Base-by-base conservation (phyloP, 2,329 filamentous ascomycete genomes). In the Trichoderma pleuroti region DNA sequence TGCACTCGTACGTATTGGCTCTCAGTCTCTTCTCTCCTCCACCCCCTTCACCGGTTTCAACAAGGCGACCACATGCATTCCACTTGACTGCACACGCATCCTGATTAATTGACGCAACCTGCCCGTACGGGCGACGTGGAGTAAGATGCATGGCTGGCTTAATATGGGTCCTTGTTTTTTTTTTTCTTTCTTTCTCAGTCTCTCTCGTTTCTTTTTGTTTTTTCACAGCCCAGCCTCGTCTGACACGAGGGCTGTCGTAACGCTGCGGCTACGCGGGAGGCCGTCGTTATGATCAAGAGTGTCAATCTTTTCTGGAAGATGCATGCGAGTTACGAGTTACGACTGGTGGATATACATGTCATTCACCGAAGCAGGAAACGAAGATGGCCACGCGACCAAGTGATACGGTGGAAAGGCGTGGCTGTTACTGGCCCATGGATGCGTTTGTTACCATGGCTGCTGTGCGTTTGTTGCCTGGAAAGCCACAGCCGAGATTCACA, bases 121-220 rank as follows among this genome's bases (percentile, higher is more conserved):
- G 46, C 57, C 34, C 49, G 30, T 30, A 28, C 54, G 36, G 28
- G 39, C 57, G 30, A 69, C 57, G 67, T 69, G 67, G 59, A 69
- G 67, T 21, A 63, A 69, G 32, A 69, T 69, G 67, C 67, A 46
- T 69, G 67, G 59, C 30, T 63, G 46, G 46, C 42, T 21, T 56
- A 42, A 69, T 52, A 54, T 54, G 30, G 30, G 32, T 49, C 30
- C 14, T 10, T 14, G n/a, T 56, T 86, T 24, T 49, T 26, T 16
- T 26, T 56, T 86, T 24, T 49, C 18, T 16, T 26, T 26, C n/a
- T 42, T 14, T 16, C 18, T 16, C 18, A 42, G 16, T 26, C 28
- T 28, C n/a, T 52, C 7, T 65, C 6, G 18, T 34, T 52, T 11
- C 12, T 64, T 9, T 16, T n/a, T n/a, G n/a, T n/a, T n/a, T n/a